Evolutionary conservation across 148 eudicot species (phyloP), one percentile per base, ranked within the genome.

Genomic region (Chenopodium berlandieri): DNA sequence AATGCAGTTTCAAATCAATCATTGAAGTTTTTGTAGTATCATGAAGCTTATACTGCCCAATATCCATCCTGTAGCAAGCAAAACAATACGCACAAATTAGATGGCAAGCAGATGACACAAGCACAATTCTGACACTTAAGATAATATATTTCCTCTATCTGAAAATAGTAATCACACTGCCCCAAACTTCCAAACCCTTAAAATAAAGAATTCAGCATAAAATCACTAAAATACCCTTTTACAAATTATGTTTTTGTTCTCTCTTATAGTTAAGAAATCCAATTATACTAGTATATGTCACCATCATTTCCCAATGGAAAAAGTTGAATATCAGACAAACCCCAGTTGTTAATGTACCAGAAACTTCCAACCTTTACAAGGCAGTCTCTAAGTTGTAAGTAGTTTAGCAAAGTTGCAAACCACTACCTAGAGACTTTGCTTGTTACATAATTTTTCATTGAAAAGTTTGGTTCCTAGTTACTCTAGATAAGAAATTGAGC

Each of bases 21-120:
- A 76, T 88, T 54, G 84, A 81, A 27, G 82, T 75, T 68, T 80
- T 85, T 46, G 77, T 77, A 48, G 84, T 86, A 82, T 86, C 86
- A 77, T 84, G 83, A 87, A 82, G 90, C 79, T 91, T 97, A 88
- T 90, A 97, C 19, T 88, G 91, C 34, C 97, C 94, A 80, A 97
- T 83, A 84, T 97, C 95, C 97, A 94, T 91, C 87, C 99, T 97
- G 88, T 83, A 83, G 62, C 71, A 76, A 60, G 31, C 27, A 20
- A 56, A 75, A 13, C 13, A 22, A 76, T 44, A 34, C 40, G 7
- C 9, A 17, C 32, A 46, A 60, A 56, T 56, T 63, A 78, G 69
- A 56, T n/a, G 31, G 23, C 48, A 73, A 8, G 31, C 47, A 22
- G 66, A 40, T 76, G 4, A 27, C 4, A 72, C 62, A 30, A 16